Evolutionary conservation across 1,284 basidiomycete genomes (phyloP), one percentile per base, ranked within the genome.

Genomic region (Coriolopsis trogii): DNA sequence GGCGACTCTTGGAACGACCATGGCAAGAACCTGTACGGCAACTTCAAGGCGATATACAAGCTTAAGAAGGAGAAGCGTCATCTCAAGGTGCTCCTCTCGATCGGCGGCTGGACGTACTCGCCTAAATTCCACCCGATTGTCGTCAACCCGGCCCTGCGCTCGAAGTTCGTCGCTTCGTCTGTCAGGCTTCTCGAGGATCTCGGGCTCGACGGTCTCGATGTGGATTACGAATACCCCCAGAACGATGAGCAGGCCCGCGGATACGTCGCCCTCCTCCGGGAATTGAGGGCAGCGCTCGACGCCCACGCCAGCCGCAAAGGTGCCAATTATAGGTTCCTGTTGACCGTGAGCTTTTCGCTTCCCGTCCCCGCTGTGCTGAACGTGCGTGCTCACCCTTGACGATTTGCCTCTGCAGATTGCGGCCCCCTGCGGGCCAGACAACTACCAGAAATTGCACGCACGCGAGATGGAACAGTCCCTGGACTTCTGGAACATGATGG

Each of bases 401-500:
- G 20, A 56, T 9, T 34, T 26, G 48, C 28, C n/a, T n/a, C n/a
- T n/a, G 24, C 33, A 93, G 90, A 88, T 95, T 51, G 93, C 93
- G 36, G 93, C 93, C 0, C 95, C 96, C 1, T 96, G 94, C 69
- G 96, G 96, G n/a, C 79, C 86, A 6, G 81, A 90, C 53, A 85
- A 97, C 63, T 93, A 93, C 71, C 75, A 86, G 67, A 86, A 87
- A 57, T 76, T 98, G 6, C 78, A 85, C 50, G 77, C 94, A 31
- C 72, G 68, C 20, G 91, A 91, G 55, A 98, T 99, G 95, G 90
- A 96, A 67, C 78, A 77, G 54, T 82, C 76, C 54, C 84, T 99
- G 23, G 91, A 95, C 63, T 95, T 97, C 67, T 98, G 95, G 95
- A 98, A 98, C 69, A 74, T 99, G 69, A 99, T 99, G 97, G 85